Evolutionary conservation across 2,329 filamentous ascomycete species (phyloP).

Genomic region (Ambrosiella beaveri): DNA sequence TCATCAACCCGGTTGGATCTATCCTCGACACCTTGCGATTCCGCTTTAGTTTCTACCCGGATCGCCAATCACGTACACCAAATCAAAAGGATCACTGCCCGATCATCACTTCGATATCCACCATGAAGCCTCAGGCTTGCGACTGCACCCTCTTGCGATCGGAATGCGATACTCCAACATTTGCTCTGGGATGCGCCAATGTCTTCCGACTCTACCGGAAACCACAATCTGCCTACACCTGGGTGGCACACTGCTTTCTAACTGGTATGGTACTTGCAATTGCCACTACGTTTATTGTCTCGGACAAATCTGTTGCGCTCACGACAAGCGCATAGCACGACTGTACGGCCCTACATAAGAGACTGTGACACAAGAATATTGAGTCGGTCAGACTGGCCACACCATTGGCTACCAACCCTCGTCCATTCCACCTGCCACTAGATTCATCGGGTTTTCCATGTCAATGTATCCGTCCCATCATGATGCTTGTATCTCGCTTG

Average conservation of each 20-base stretch:
- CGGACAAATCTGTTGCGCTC: background rate
- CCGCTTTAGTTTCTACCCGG: no score
- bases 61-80: no score
- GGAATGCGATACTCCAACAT: no score
- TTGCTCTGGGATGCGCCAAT: background rate
- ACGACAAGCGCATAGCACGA: background rate
- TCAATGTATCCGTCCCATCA: background rate
- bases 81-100: no score
- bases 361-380: background rate
- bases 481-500: conserved; percentile 1
- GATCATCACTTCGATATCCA: no score
- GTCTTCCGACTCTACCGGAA: background rate
- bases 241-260: background rate
- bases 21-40: no score
- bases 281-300: background rate
- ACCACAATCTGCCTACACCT: background rate
- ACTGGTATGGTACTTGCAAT: background rate
- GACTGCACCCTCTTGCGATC: no score
- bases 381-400: no score
- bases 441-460: background rate
- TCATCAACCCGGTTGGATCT: no score
- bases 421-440: background rate
- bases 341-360: background rate
- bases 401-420: background rate
- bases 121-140: no score